Evolutionary conservation across 148 eudicot genomes (phyloP).

Genomic region (Rheum nobile): DNA sequence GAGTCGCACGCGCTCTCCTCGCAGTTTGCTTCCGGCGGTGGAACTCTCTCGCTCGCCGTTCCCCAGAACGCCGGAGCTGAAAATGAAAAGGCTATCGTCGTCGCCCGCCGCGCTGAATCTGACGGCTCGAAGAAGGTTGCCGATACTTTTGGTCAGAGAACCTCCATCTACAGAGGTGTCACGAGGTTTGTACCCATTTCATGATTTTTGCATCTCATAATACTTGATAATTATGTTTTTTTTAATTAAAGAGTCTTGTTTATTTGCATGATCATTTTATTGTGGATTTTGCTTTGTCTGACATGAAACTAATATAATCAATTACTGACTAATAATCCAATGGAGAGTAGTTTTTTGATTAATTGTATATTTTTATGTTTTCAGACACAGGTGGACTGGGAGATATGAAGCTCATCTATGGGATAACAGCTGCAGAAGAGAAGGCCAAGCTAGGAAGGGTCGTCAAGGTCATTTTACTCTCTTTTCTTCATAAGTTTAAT

Average conservation of each 20-base stretch:
- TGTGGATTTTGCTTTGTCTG: not conserved
- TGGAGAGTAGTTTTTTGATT: too few species aligned
- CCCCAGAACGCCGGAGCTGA: conserved; percentile 13
- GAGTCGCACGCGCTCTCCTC: conserved; percentile 18
- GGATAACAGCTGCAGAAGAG: conserved; percentile 99
- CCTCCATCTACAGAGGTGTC: conserved; percentile 95
- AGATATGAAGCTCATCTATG: conserved; percentile 99
- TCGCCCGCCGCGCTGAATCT: conserved; percentile 23
- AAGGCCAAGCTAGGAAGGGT: conserved; percentile 98
- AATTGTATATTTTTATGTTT: not conserved
- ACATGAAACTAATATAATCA: too few species aligned
- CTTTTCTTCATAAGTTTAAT: not conserved
- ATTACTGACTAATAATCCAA: too few species aligned
- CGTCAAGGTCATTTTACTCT: conserved; percentile 77
- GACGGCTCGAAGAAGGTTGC: conserved; percentile 48
- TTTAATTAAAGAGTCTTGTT: too few species aligned
- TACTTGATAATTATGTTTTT: too few species aligned
- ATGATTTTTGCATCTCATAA: too few species aligned
- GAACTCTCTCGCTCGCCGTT: conserved; percentile 46
- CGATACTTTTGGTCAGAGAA: conserved; percentile 89
- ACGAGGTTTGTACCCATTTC: conserved; percentile 41
- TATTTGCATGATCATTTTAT: not conserved
- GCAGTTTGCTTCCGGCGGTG: conserved; percentile 5
- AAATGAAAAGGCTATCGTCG: conserved; percentile 13
- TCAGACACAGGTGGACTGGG: conserved; percentile 92